Conservation (phyloP, 805 yeast genomes). For the Ogataea allantospora region DNA sequence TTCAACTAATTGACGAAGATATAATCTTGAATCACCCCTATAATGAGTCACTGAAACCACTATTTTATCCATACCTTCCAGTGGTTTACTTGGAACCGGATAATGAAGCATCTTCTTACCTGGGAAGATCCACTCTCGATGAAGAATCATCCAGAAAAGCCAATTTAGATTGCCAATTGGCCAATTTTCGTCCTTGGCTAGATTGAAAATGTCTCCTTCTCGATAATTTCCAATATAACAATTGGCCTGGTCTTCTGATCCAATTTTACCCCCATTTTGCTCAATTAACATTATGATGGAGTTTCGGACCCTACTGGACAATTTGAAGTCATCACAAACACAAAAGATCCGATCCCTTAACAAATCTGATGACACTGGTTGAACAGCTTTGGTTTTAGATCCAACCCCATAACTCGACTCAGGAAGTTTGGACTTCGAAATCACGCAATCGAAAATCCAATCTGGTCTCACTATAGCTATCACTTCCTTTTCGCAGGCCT, state of each 20-base stretch:
- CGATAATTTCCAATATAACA: conserved; percentile 64
- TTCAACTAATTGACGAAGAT: conserved; percentile 59
- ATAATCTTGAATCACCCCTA: conserved; percentile 79
- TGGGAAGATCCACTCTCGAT: conserved; percentile 57
- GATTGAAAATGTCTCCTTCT: conserved; percentile 51
- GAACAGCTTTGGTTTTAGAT: neutral
- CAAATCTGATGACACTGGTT: conserved; percentile 22
- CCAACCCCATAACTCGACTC: conserved; percentile 53
- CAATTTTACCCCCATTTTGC: conserved; percentile 54
- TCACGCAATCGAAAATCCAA: conserved; percentile 76
- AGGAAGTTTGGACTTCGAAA: conserved; percentile 46
- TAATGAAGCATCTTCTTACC: conserved; percentile 54
- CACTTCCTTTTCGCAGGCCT: conserved; percentile 31
- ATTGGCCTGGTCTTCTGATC: conserved; percentile 26
- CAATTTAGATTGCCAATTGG: conserved; percentile 69
- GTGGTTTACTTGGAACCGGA: conserved; percentile 56
- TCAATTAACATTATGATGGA: conserved; percentile 46
- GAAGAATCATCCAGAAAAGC: conserved; percentile 67
- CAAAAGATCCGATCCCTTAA: conserved; percentile 47
- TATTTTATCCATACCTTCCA: conserved; percentile 54
- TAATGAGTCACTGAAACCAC: conserved; percentile 73
- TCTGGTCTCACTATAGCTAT: conserved; percentile 69
- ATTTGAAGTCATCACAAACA: conserved; percentile 52
- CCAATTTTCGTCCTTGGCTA: conserved; percentile 41
- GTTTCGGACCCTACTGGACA: conserved; percentile 43